Conservation (phyloP, 176 grass and related monocot species). For the Aegilops tauschii region DNA sequence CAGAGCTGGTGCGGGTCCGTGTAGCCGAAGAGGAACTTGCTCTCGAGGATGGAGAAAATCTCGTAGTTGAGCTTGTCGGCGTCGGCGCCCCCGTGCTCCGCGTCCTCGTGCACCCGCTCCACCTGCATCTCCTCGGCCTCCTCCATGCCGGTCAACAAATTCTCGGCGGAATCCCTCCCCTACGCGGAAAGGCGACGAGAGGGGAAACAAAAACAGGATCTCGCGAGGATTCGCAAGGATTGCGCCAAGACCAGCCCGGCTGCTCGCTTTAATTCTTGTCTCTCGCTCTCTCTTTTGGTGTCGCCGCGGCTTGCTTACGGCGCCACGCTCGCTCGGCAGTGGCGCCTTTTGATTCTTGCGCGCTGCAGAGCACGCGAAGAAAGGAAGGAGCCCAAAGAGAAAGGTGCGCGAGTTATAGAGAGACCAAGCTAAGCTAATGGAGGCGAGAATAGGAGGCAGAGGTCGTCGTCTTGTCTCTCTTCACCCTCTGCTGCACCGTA, state of each 20-base stretch:
- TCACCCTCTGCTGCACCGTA: neutral
- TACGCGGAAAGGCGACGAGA: neutral
- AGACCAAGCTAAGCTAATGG: too few species aligned
- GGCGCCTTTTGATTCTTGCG: slow-evolving; percentile 38
- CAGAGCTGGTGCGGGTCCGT: slow-evolving; percentile 61
- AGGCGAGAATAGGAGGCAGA: neutral
- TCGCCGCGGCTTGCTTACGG: slow-evolving; percentile 14
- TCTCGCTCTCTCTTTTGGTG: slow-evolving; percentile 12
- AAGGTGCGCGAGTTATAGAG: neutral
- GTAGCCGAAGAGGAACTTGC: slow-evolving; percentile 99
- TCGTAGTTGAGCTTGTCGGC: slow-evolving; percentile 97
- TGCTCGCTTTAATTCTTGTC: neutral
- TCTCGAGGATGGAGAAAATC: slow-evolving; percentile 98
- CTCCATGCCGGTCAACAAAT: slow-evolving; percentile 39
- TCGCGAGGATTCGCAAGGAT: slow-evolving; percentile 32
- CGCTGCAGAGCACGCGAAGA: slow-evolving; percentile 68
- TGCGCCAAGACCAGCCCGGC: slow-evolving; percentile 2
- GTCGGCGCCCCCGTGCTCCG: slow-evolving; percentile 26
- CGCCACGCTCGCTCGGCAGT: neutral
- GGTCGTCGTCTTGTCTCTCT: neutral
- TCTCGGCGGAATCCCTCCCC: neutral
- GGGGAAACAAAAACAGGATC: slow-evolving; percentile 13
- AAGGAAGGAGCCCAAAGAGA: slow-evolving; percentile 14
- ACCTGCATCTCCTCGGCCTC: slow-evolving; percentile 85
- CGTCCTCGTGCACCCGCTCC: slow-evolving; percentile 55